Conservation (phyloP, 768 basidiomycete genomes). For the Pulveroboletus ravenelii region DNA sequence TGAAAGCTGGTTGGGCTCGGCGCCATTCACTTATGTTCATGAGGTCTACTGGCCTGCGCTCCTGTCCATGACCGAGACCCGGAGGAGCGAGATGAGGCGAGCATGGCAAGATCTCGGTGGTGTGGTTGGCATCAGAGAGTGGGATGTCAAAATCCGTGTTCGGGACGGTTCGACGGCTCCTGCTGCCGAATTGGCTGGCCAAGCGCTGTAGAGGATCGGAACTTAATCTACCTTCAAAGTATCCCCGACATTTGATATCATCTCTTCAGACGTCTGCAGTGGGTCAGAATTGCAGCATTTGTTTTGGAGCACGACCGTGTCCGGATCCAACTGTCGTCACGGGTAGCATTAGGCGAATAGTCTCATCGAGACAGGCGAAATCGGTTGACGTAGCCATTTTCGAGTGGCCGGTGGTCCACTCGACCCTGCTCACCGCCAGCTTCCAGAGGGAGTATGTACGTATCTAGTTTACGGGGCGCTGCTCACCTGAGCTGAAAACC, state of each 20-base stretch:
- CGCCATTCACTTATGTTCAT: slow-evolving; percentile 70
- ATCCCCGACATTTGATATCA: not conserved
- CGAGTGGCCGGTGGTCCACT: too few relatives aligned
- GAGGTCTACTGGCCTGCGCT: slow-evolving; percentile 71
- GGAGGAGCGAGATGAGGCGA: slow-evolving; percentile 46
- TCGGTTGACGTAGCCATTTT: too few relatives aligned
- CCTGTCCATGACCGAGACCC: slow-evolving; percentile 48
- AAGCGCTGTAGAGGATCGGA: slow-evolving; percentile 7
- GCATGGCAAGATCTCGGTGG: slow-evolving; percentile 70
- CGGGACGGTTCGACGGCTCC: slow-evolving; percentile 12
- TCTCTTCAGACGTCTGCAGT: not conserved
- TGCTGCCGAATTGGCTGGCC: not conserved
- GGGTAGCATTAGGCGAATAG: too few relatives aligned
- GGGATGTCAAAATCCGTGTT: slow-evolving; percentile 59
- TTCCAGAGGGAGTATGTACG: too few relatives aligned
- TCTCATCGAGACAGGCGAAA: too few relatives aligned
- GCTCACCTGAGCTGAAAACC: too few relatives aligned
- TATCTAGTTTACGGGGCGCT: too few relatives aligned
- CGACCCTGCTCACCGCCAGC: too few relatives aligned
- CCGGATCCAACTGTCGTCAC: too few relatives aligned
- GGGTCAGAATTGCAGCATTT: not conserved
- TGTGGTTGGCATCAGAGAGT: slow-evolving; percentile 69
- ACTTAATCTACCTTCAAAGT: not conserved
- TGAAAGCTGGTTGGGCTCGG: slow-evolving; percentile 64
- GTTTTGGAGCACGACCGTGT: too few relatives aligned